These are phyloP conservation scores for Pestalotiopsis sp. DNA, from an alignment of 2,329 filamentous ascomycete genomes.

Conservation along the genomic window DNA sequence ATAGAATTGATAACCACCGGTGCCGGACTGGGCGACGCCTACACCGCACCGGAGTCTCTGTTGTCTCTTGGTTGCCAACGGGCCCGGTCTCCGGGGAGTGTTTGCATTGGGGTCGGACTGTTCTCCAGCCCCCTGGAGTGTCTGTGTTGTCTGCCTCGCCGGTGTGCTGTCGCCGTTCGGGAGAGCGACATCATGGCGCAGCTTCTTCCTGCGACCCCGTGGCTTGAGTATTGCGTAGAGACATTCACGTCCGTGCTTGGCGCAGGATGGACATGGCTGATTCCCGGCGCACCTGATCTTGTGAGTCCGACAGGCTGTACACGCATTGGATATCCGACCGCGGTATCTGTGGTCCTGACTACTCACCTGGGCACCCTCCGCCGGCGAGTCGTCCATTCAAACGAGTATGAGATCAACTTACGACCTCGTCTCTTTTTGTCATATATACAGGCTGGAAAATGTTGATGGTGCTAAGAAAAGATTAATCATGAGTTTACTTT, in stretches of 20 bases:
- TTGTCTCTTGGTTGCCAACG: background rate
- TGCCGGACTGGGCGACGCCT: background rate
- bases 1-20: background rate
- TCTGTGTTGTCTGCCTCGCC: background rate
- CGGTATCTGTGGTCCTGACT: background rate
- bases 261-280: background rate
- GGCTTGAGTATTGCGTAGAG: background rate
- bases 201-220: background rate
- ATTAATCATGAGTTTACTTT: background rate
- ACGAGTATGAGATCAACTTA: background rate
- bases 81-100: background rate
- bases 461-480: background rate
- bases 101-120: background rate
- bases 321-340: background rate
- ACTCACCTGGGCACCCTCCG: background rate
- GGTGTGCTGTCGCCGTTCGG: background rate
- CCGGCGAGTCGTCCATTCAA: background rate
- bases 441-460: background rate
- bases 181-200: background rate
- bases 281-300: background rate
- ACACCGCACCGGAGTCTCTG: background rate
- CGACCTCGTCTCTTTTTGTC: background rate
- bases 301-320: background rate
- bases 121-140: background rate
- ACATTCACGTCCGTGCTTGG: background rate